These are phyloP conservation scores for Mucor velutinosus DNA, from an alignment of 371 early-diverging fungal genomes.

Conservation along the genomic window DNA sequence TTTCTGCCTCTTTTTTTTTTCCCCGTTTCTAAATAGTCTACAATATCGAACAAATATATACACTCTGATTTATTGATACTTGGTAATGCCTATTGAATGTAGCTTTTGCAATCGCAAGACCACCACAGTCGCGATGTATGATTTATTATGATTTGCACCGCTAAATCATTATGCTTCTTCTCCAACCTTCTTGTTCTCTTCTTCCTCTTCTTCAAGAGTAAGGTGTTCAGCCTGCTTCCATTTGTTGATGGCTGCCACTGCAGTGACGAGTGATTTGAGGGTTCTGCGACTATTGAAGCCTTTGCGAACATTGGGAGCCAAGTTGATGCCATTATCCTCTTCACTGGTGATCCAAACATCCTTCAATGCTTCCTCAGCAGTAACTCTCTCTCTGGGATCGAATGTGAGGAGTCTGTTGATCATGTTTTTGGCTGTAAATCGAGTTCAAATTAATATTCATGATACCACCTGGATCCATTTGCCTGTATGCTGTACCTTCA, in stretches of 20 bases:
- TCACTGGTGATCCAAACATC: conserved; percentile 65
- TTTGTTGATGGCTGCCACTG: conserved; percentile 24
- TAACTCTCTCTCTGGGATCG: conserved; percentile 68
- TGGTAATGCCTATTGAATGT: not conserved
- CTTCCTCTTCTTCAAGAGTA: not conserved
- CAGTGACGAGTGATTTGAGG: conserved; percentile 27
- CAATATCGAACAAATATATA: no score
- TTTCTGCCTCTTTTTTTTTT: not conserved
- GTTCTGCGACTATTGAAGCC: conserved; percentile 31
- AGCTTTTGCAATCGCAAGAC: no score
- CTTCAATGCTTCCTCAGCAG: conserved; percentile 71
- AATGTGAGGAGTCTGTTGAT: conserved; percentile 69
- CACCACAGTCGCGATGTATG: no score
- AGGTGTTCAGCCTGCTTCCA: conserved; percentile 5
- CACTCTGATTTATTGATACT: no score
- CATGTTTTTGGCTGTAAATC: conserved; percentile 72
- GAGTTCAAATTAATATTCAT: not conserved
- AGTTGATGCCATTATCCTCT: conserved; percentile 19
- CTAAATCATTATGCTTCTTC: not conserved
- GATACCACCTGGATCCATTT: not conserved
- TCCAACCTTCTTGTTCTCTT: not conserved
- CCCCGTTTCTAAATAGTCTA: not conserved
- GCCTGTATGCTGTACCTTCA: conserved; percentile 37
- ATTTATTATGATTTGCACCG: no score
- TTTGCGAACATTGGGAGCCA: conserved; percentile 35